phyloP scores from a whole-genome alignment of 768 basidiomycete genomes.

The Kwoniella botswanensis region DNA sequence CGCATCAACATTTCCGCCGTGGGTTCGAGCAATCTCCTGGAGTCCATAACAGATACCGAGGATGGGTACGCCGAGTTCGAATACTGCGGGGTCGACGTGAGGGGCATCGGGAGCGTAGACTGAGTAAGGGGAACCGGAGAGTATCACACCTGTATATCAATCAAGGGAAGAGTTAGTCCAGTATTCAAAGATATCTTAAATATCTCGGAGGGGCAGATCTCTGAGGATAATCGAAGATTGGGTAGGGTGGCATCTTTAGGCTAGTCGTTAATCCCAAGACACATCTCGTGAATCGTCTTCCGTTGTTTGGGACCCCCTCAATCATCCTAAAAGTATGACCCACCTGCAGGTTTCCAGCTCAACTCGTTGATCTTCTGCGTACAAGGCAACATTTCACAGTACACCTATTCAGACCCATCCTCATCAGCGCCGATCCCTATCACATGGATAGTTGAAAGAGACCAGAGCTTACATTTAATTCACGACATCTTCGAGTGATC shows the following conservation, averaged over 20 bases:
- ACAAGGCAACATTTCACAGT: constrained; percentile 96
- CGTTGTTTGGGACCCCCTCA: neutral
- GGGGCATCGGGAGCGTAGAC: constrained; percentile 93
- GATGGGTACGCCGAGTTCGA: constrained; percentile 79
- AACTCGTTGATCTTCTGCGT: constrained; percentile 87
- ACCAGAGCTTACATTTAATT: constrained; percentile 71
- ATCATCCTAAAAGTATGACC: neutral
- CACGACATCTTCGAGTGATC: constrained; percentile 95
- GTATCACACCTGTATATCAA: constrained; percentile 74
- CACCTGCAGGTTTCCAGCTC: constrained; percentile 92
- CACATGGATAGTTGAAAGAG: neutral
- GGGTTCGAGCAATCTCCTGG: constrained; percentile 90
- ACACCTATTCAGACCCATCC: constrained; percentile 57
- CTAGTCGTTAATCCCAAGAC: too few species aligned
- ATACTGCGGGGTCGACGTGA: constrained; percentile 90
- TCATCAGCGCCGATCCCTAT: neutral
- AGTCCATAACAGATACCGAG: constrained; percentile 97
- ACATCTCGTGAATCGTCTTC: neutral
- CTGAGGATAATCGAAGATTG: too few species aligned
- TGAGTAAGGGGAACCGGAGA: constrained; percentile 97
- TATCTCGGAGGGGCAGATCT: too few species aligned
- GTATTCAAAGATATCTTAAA: too few species aligned
- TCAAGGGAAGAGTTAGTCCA: neutral
- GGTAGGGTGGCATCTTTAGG: too few species aligned
- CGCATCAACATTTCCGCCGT: constrained; percentile 80